These are phyloP conservation scores for Teunomyces tritomae DNA, from an alignment of 805 yeast species.

Conservation along the genomic window DNA sequence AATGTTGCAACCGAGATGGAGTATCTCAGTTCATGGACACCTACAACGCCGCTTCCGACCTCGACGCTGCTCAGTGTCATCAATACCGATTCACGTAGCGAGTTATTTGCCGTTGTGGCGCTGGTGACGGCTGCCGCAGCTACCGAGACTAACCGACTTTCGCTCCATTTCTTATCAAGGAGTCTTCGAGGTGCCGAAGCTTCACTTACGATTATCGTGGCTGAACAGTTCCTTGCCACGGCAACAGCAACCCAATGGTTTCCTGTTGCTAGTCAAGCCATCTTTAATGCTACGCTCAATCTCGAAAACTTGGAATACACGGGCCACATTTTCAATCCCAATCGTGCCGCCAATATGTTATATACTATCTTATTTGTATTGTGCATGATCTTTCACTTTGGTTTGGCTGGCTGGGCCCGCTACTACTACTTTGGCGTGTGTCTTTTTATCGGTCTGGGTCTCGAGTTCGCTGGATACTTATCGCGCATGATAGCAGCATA, in stretches of 20 bases:
- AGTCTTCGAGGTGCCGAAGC: conserved; percentile 19
- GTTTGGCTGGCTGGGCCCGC: conserved; percentile 39
- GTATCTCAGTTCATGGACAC: conserved; percentile 1
- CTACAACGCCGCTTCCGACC: conserved; percentile 13
- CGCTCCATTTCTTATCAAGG: conserved; percentile 14
- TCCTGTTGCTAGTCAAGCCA: conserved; percentile 18
- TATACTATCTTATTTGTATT: conserved; percentile 53
- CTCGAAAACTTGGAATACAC: conserved; percentile 12
- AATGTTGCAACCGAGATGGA: not conserved
- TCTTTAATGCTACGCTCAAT: conserved; percentile 19
- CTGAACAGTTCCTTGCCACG: conserved; percentile 19
- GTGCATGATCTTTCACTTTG: conserved; percentile 16
- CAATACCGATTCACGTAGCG: conserved; percentile 12
- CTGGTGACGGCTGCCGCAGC: conserved; percentile 15
- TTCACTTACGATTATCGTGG: conserved; percentile 18
- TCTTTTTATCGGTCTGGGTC: conserved; percentile 51
- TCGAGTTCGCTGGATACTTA: conserved; percentile 68
- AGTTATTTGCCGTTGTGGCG: conserved; percentile 10
- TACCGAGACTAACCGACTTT: conserved; percentile 7
- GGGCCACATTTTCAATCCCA: conserved; percentile 36
- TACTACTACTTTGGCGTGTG: conserved; percentile 69
- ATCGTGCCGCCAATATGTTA: conserved; percentile 55
- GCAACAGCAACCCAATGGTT: conserved; percentile 16
- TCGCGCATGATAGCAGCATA: conserved; percentile 52
- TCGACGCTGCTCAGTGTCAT: conserved; percentile 17